Base-by-base conservation (phyloP, 495 filamentous ascomycete species). In the Penicillium longicatenatum region DNA sequence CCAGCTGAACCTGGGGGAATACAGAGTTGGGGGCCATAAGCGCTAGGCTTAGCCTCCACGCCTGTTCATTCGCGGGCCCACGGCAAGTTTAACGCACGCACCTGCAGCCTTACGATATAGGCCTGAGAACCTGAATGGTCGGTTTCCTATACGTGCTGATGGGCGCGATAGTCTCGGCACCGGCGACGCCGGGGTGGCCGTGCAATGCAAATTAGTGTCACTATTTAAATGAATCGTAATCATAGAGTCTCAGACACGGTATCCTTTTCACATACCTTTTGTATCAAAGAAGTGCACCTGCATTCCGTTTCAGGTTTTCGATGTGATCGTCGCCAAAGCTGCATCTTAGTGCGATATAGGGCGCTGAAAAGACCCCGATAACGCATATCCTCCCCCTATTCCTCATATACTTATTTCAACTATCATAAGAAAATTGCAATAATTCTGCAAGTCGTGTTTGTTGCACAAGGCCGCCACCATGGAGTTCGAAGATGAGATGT, bases 401-500 rank as follows among this genome's bases (percentile, higher is more conserved):
- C 12, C 30, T 50, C 47, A 20, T 50, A 47, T 45, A 20, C 21
- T 12, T 35, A 3, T 35, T 35, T 35, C 31, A 14, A 35, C 31
- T 35, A n/a, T 35, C 12, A 35, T 11, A 14, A 14, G 31, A 1
- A n/a, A n/a, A n/a, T n/a, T n/a, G n/a, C n/a, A n/a, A n/a, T n/a
- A n/a, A n/a, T n/a, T n/a, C n/a, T n/a, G n/a, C n/a, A n/a, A n/a
- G n/a, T n/a, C n/a, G n/a, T n/a, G n/a, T n/a, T n/a, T n/a, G n/a
- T n/a, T n/a, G n/a, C n/a, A n/a, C n/a, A 10, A 12, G 12, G 31
- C 22, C 3, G 24, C 17, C 26, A 29, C 39, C 53, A 76, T 74
- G 62, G 74, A 78, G 16, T 65, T 53, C 19, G 70, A 75, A 53
- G 73, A 77, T 22, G 67, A 77, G n/a, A 54, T 67, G 46, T 55